A percentile compares a stretch with the other conserved stretches of the same genome.
Evolutionary conservation across 306 rosid genomes (phyloP).

Genomic region (Mucuna pruriens): DNA sequence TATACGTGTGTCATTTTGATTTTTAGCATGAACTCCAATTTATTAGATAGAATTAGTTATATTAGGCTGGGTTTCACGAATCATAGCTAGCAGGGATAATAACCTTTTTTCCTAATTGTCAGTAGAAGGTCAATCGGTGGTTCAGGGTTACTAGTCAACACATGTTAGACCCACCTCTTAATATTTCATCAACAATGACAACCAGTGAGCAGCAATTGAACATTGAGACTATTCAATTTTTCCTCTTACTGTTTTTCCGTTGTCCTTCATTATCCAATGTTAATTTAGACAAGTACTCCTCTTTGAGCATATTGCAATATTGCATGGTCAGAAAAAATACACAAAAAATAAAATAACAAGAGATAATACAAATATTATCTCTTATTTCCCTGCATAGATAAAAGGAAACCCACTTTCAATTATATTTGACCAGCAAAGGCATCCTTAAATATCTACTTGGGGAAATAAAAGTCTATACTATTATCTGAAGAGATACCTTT

Average conservation of each 20-base stretch:
- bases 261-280: background rate
- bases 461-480: background rate
- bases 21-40: background rate
- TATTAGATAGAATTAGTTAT: background rate
- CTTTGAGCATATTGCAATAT: background rate
- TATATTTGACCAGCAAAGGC: slow-evolving; percentile 4
- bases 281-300: background rate
- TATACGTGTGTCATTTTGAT: background rate
- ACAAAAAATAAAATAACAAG: background rate
- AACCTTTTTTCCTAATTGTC: background rate
- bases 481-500: background rate
- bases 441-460: background rate
- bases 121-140: background rate
- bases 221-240: background rate
- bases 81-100: background rate
- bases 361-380: background rate
- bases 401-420: background rate
- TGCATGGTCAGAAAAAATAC: background rate
- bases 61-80: background rate
- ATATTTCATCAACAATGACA: background rate
- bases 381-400: background rate
- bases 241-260: background rate
- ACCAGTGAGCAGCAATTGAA: background rate
- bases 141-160: background rate
- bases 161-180: background rate